A percentile compares a stretch with the other conserved stretches of the same genome.
Conservation (phyloP, 2,329 filamentous ascomycete genomes). For the Triangularia setosa region DNA sequence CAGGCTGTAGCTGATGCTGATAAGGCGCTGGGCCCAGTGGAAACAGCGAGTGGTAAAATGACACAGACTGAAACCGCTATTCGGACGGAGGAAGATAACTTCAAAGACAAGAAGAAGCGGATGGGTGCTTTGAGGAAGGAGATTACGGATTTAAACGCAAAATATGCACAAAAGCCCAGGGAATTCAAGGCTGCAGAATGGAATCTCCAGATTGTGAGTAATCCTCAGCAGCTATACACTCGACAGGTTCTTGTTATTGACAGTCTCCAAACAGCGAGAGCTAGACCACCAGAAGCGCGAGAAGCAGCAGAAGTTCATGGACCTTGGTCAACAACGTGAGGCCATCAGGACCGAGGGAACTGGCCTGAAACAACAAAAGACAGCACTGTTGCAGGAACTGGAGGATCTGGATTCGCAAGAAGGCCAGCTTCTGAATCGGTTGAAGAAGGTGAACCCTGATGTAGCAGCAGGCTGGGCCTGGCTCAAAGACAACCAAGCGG, state of each 20-base stretch:
- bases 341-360: conserved; percentile 42
- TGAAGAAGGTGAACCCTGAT: conserved; percentile 59
- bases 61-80: conserved; percentile 47
- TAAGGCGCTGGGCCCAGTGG: conserved; percentile 39
- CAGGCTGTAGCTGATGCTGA: conserved; percentile 51
- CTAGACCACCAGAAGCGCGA: conserved; percentile 52
- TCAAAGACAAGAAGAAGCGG: conserved; percentile 50
- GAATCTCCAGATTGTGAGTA: conserved; percentile 68
- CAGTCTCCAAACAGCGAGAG: conserved; percentile 43
- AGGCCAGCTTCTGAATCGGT: conserved; percentile 67
- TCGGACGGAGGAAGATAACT: conserved; percentile 49
- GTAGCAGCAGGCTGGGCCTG: conserved; percentile 72
- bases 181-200: conserved; percentile 67
- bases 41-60: conserved; percentile 36
- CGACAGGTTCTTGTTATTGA: conserved; percentile 20
- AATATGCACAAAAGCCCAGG: conserved; percentile 57
- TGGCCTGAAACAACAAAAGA: conserved; percentile 35
- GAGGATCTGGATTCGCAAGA: conserved; percentile 65
- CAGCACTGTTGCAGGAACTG: conserved; percentile 44
- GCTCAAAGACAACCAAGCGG: conserved; percentile 66
- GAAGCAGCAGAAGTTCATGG: conserved; percentile 41
- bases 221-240: neutral
- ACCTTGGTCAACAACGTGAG: conserved; percentile 29
- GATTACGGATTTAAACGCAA: conserved; percentile 61
- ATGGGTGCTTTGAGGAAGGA: conserved; percentile 46